Evolutionary conservation across 441 rosid genomes (phyloP).

Genomic region (Melastoma candidum): DNA sequence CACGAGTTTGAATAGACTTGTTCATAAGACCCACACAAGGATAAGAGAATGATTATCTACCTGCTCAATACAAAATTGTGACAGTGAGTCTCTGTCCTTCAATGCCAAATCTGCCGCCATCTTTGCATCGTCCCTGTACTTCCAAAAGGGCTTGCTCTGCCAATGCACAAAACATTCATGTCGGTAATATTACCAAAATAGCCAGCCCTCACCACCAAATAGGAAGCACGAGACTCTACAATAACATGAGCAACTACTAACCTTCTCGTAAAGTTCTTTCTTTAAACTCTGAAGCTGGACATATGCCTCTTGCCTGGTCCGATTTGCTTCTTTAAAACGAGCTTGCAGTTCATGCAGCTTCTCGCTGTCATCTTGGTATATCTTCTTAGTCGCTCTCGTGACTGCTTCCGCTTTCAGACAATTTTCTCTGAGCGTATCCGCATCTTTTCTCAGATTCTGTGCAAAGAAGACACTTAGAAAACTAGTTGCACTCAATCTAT

Average conservation of each 20-base stretch:
- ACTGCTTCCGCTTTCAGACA: conserved; percentile 47
- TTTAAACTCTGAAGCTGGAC: conserved; percentile 40
- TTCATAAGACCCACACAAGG: neutral
- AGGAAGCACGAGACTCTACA: neutral
- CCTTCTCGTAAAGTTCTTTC: conserved; percentile 58
- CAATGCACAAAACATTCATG: conserved; percentile 11
- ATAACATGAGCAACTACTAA: conserved; percentile 11
- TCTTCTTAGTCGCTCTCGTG: conserved; percentile 46
- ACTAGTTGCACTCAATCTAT: conserved; percentile 5
- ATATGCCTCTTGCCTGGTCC: conserved; percentile 56
- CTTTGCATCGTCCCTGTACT: conserved; percentile 52
- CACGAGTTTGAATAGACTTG: conserved; percentile 11
- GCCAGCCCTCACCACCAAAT: conserved; percentile 2
- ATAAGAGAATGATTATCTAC: conserved; percentile 22
- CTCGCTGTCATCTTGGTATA: conserved; percentile 33
- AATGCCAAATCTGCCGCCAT: conserved; percentile 48
- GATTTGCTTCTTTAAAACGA: conserved; percentile 52
- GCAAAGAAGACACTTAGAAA: conserved; percentile 2
- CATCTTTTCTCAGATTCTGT: conserved; percentile 66
- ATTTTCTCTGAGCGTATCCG: conserved; percentile 43
- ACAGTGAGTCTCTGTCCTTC: conserved; percentile 48
- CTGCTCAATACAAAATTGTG: conserved; percentile 53
- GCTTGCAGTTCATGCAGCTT: conserved; percentile 33
- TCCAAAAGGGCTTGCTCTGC: conserved; percentile 51
- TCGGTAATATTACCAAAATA: neutral